These are phyloP conservation scores for Drechslerella stenobrocha DNA, from an alignment of 2,329 filamentous ascomycete genomes.

Conservation along the genomic window DNA sequence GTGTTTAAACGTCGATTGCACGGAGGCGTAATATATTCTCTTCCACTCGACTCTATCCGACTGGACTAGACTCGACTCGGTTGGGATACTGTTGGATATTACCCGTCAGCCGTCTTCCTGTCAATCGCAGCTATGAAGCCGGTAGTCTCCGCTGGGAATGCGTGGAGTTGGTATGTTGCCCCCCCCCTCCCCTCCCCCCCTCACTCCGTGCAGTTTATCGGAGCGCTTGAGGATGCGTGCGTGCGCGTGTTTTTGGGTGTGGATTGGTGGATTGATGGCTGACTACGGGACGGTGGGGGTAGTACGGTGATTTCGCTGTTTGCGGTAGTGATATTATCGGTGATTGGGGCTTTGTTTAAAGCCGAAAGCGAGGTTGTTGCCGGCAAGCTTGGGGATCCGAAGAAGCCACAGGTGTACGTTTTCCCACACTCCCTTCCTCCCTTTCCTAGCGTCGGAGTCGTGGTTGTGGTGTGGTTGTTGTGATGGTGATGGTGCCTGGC, in stretches of 20 bases:
- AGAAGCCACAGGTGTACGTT: conserved; percentile 64
- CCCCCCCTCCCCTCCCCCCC: conserved; percentile 52
- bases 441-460: neutral
- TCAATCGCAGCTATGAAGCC: conserved; percentile 74
- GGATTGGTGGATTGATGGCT: conserved; percentile 23
- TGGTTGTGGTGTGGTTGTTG: too few species aligned
- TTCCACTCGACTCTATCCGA: too few species aligned
- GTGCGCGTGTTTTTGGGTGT: neutral
- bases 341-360: conserved; percentile 72
- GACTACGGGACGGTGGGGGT: conserved; percentile 18
- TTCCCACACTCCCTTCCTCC: neutral
- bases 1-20: too few species aligned
- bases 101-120: too few species aligned
- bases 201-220: conserved; percentile 47
- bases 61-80: too few species aligned
- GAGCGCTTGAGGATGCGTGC: neutral
- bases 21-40: too few species aligned
- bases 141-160: conserved; percentile 85
- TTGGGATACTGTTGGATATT: too few species aligned
- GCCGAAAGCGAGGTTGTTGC: conserved; percentile 80
- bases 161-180: conserved; percentile 81
- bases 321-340: conserved; percentile 67
- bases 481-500: too few species aligned
- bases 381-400: conserved; percentile 67
- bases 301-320: conserved; percentile 74